Evolutionary conservation across 352 stramenopile genomes (phyloP).

Genomic region (Thalassiosira livingstoniorum): DNA sequence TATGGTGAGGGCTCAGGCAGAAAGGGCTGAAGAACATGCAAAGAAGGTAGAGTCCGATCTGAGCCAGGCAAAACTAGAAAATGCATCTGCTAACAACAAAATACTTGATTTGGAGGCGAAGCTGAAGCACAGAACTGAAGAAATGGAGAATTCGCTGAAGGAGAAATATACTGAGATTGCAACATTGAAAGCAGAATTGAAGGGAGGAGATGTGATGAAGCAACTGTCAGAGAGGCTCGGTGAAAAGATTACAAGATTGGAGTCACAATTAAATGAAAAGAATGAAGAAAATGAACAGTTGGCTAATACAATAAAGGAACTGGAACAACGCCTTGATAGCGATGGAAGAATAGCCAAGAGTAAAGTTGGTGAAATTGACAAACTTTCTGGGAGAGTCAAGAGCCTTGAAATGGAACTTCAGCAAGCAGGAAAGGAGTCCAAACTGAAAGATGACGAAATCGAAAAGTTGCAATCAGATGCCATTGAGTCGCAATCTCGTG

Average conservation of each 20-base stretch:
- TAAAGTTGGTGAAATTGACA: too few species aligned
- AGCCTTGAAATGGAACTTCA: slow-evolving; percentile 32
- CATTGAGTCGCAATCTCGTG: slow-evolving; percentile 25
- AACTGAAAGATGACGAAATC: slow-evolving; percentile 49
- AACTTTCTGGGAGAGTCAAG: slow-evolving; percentile 27
- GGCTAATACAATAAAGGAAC: slow-evolving; percentile 24
- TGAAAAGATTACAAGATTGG: slow-evolving; percentile 30
- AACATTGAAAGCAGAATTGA: slow-evolving; percentile 16
- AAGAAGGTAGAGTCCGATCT: slow-evolving; percentile 41
- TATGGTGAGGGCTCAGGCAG: slow-evolving; percentile 32
- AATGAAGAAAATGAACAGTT: slow-evolving; percentile 40
- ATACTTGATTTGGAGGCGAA: slow-evolving; percentile 38
- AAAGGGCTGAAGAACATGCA: slow-evolving; percentile 39
- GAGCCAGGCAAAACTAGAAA: slow-evolving; percentile 2
- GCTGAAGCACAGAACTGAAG: slow-evolving; percentile 4
- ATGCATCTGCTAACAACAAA: slow-evolving; percentile 20
- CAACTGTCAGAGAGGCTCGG: slow-evolving; percentile 16
- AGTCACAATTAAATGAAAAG: slow-evolving; percentile 30
- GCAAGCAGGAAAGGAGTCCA: slow-evolving; percentile 7
- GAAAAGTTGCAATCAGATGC: slow-evolving; percentile 20
- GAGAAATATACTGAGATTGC: slow-evolving; percentile 24
- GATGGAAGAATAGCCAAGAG: too few species aligned
- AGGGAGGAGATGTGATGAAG: neutral
- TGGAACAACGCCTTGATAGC: too few species aligned
- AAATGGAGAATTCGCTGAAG: slow-evolving; percentile 10